Base-by-base conservation (phyloP, 768 basidiomycete species). In the Coprinellus micaceus region DNA sequence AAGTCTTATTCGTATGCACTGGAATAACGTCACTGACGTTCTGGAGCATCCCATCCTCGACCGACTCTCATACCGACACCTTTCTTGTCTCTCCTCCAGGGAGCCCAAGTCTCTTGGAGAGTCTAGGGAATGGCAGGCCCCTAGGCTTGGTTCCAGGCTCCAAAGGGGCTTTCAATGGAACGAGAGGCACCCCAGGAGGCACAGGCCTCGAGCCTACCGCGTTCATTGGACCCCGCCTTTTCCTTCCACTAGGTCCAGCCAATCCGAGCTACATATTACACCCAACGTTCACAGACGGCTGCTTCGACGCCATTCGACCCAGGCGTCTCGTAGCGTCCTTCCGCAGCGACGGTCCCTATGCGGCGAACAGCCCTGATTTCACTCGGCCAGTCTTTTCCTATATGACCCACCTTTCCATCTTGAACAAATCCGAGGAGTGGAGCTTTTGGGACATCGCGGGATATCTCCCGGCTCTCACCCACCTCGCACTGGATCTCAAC, bases 231-330 rank as follows among this genome's bases (percentile, higher is more conserved):
- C 25, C 52, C 37, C 52, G 52, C 19, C 52, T 53, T 1, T 44
- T 22, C 5, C 52, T 41, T 22, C n/a, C n/a, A n/a, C n/a, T n/a
- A n/a, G n/a, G n/a, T n/a, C n/a, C n/a, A n/a, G n/a, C n/a, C n/a
- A n/a, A n/a, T n/a, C n/a, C n/a, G n/a, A n/a, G n/a, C n/a, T n/a
- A 43, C 6, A 43, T 21, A 43, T 17, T 24, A 24, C 43, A 33
- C 19, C 7, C 5, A 17, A 19, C 9, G 10, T 57, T 57, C 33
- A 43, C 56, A 4, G 56, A 57, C 50, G 51, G 45, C 24, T 57
- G 56, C 56, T 57, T 57, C 50, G 50, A 57, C 28, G 43, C 56
- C 3, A 37, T 57, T 39, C 56, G 56, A 3, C 56, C 56, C 17
- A 44, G n/a, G 17, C 43, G 41, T 6, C 17, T 57, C 4, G 44